These are phyloP conservation scores for Cytidiella melzeri DNA, from an alignment of 768 basidiomycete genomes.

Conservation along the genomic window DNA sequence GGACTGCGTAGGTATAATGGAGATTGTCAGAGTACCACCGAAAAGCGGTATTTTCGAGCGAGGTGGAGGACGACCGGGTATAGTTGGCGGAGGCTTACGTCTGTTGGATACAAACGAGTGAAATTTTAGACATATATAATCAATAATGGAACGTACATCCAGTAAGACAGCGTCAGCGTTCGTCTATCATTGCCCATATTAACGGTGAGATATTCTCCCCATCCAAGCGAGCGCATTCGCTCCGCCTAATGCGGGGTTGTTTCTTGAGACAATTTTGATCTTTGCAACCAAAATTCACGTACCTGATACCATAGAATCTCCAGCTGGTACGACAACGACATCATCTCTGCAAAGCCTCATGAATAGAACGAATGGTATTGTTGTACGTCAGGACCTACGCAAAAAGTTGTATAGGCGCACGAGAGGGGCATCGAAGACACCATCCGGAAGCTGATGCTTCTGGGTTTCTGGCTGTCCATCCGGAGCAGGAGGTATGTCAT, in stretches of 20 bases:
- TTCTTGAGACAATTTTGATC: too few species aligned
- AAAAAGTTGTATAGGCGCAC: constrained; percentile 84
- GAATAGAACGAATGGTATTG: neutral
- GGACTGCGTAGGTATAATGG: constrained; percentile 51
- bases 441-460: constrained; percentile 47
- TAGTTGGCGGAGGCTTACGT: constrained; percentile 32
- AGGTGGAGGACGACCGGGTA: constrained; percentile 25
- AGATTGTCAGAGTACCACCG: constrained; percentile 71
- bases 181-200: constrained; percentile 66
- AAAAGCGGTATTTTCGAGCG: constrained; percentile 46
- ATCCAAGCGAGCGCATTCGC: constrained; percentile 79
- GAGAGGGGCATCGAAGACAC: constrained; percentile 74
- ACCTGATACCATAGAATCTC: constrained; percentile 83
- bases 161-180: constrained; percentile 72
- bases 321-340: constrained; percentile 88
- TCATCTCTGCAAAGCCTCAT: constrained; percentile 55
- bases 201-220: constrained; percentile 71
- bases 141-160: constrained; percentile 52
- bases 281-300: too few species aligned
- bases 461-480: constrained; percentile 34
- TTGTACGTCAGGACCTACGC: constrained; percentile 45
- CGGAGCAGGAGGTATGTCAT: constrained; percentile 35
- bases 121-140: neutral
- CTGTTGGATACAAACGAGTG: constrained; percentile 18
- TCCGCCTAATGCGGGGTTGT: constrained; percentile 58